These are phyloP conservation scores for Scortechinia acanthostroma DNA, from an alignment of 2,329 filamentous ascomycete species.

Conservation along the genomic window DNA sequence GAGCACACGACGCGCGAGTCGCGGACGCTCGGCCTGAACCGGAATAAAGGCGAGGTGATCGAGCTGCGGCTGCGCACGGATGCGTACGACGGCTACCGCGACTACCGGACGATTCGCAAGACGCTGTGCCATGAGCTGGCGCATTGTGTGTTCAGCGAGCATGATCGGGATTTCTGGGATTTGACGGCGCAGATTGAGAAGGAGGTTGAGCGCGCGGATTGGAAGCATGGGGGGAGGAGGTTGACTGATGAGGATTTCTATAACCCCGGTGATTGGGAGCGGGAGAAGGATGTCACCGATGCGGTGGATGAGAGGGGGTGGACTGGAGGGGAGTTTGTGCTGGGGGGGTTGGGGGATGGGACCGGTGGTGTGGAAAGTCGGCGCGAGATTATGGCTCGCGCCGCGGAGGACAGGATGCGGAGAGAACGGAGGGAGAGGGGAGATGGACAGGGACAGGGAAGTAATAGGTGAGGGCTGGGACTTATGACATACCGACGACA, in stretches of 20 bases:
- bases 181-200: slow-evolving; percentile 79
- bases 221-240: slow-evolving; percentile 49
- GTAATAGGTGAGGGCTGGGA: too few relatives aligned
- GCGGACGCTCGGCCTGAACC: slow-evolving; percentile 77
- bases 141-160: slow-evolving; percentile 80
- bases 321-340: slow-evolving; percentile 72
- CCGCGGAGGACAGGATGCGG: slow-evolving; percentile 61
- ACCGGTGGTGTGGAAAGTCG: slow-evolving; percentile 39
- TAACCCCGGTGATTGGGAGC: slow-evolving; percentile 1
- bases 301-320: slow-evolving; percentile 65
- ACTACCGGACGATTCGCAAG: slow-evolving; percentile 84
- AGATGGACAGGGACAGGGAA: too few relatives aligned
- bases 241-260: slow-evolving; percentile 59
- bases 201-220: slow-evolving; percentile 64
- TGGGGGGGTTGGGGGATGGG: slow-evolving; percentile 31
- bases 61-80: slow-evolving; percentile 88
- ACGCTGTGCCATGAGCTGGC: slow-evolving; percentile 92
- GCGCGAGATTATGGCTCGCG: slow-evolving; percentile 69
- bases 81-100: slow-evolving; percentile 84
- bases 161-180: slow-evolving; percentile 85
- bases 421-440: background rate
- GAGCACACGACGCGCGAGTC: slow-evolving; percentile 73
- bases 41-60: slow-evolving; percentile 82
- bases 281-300: background rate
- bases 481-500: too few relatives aligned